These are phyloP conservation scores for Inonotus obliquus DNA, from an alignment of 1,284 basidiomycete species.

Conservation along the genomic window DNA sequence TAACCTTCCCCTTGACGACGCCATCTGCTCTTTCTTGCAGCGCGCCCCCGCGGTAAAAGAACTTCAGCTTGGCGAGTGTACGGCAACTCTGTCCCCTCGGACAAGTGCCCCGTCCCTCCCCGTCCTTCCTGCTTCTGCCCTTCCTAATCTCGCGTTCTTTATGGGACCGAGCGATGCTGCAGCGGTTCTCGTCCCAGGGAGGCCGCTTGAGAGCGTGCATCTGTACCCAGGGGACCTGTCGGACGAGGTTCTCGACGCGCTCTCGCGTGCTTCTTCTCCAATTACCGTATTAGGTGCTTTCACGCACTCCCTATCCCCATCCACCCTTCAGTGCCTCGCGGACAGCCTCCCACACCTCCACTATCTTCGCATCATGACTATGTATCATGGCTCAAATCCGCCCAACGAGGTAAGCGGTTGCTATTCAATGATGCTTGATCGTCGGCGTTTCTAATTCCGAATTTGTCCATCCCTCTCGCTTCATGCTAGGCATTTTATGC, in stretches of 20 bases:
- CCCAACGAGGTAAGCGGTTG: constrained; percentile 17
- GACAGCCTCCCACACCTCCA: constrained; percentile 15
- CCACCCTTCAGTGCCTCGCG: constrained; percentile 13
- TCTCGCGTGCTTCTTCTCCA: constrained; percentile 23
- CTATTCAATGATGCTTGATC: constrained; percentile 14
- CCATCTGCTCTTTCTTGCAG: constrained; percentile 52
- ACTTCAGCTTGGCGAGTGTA: constrained; percentile 42
- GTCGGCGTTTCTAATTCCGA: constrained; percentile 11
- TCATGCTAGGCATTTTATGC: constrained; percentile 52
- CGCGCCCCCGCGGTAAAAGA: constrained; percentile 46
- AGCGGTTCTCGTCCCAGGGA: constrained; percentile 49
- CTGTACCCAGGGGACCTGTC: constrained; percentile 32
- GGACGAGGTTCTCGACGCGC: constrained; percentile 20
- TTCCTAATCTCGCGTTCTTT: constrained; percentile 53
- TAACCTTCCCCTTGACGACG: constrained; percentile 52
- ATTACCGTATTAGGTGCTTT: constrained; percentile 31
- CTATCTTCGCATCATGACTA: constrained; percentile 21
- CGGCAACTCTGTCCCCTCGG: constrained; percentile 11
- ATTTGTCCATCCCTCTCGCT: constrained; percentile 3
- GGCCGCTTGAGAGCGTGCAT: constrained; percentile 58
- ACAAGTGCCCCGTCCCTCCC: constrained; percentile 16
- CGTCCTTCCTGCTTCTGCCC: constrained; percentile 30
- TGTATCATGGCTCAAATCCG: constrained; percentile 16
- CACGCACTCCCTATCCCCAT: constrained; percentile 22
- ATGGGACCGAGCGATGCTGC: constrained; percentile 55